Conservation (phyloP, 768 basidiomycete species). For the Crepidotus variabilis region DNA sequence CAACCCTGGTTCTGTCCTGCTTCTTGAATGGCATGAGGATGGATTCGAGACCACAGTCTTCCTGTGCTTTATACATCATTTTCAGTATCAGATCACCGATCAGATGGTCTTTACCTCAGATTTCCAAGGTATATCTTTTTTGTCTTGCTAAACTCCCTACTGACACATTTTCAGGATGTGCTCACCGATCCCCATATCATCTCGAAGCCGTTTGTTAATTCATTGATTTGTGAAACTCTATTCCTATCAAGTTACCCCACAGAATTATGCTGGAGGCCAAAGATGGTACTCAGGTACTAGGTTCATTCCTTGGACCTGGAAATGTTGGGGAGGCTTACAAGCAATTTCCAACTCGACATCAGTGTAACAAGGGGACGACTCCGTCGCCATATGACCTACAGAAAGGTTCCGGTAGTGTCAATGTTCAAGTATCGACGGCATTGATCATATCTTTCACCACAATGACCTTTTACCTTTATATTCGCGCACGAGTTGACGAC, state of each 20-base stretch:
- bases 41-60: conserved; percentile 6
- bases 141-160: background rate
- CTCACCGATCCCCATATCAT: conserved; percentile 19
- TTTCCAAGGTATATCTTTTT: conserved; percentile 8
- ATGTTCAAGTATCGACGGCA: no score
- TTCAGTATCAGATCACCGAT: conserved; percentile 14
- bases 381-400: no score
- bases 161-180: conserved; percentile 4
- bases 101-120: conserved; percentile 13
- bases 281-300: background rate
- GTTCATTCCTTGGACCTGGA: conserved; percentile 7
- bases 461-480: no score
- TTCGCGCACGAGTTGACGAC: no score
- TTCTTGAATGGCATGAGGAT: background rate
- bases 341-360: conserved; percentile 1
- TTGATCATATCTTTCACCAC: no score
- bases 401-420: no score
- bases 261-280: background rate
- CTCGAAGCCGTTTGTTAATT: conserved; percentile 7
- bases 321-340: conserved; percentile 5
- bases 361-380: no score
- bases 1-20: conserved; percentile 8
- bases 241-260: no score
- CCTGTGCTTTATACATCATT: conserved; percentile 15
- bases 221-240: no score